phyloP scores from a whole-genome alignment of 495 filamentous ascomycete species.

The Hypoxylon trugodes region DNA sequence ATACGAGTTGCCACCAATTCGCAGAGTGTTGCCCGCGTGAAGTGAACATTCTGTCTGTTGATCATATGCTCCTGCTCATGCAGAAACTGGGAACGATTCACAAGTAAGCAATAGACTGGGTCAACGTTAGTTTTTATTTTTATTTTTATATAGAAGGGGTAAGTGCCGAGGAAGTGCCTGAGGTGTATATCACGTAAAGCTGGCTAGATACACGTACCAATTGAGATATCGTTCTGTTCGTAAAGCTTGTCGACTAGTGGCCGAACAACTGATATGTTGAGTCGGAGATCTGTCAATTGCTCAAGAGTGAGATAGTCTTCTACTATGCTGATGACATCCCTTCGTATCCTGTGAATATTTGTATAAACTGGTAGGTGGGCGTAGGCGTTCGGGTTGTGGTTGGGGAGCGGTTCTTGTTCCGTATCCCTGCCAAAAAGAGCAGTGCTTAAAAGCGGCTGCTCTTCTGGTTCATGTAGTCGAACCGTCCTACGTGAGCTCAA shows the following conservation, averaged over 20 bases:
- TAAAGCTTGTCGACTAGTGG: conserved; percentile 76
- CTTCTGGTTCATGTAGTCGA: conserved; percentile 35
- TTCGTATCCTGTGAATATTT: conserved; percentile 61
- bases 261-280: conserved; percentile 74
- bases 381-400: conserved; percentile 46
- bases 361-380: conserved; percentile 60
- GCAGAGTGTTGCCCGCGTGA: conserved; percentile 71
- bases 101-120: conserved; percentile 69
- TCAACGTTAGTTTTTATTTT: conserved; percentile 15
- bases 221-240: conserved; percentile 72
- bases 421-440: conserved; percentile 24
- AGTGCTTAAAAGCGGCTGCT: conserved; percentile 41
- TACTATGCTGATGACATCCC: conserved; percentile 60
- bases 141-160: neutral
- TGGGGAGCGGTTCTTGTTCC: conserved; percentile 35
- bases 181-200: neutral
- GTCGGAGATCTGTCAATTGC: conserved; percentile 71
- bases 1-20: conserved; percentile 73
- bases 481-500: conserved; percentile 21
- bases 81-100: conserved; percentile 74
- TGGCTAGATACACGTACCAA: conserved; percentile 51
- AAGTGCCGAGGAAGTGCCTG: neutral
- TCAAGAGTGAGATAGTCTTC: conserved; percentile 67
- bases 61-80: conserved; percentile 69
- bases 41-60: conserved; percentile 74